A percentile compares a stretch with the other conserved stretches of the same genome.
These are phyloP conservation scores for Syzygium grande DNA, from an alignment of 345 rosid genomes.

Conservation along the genomic window DNA sequence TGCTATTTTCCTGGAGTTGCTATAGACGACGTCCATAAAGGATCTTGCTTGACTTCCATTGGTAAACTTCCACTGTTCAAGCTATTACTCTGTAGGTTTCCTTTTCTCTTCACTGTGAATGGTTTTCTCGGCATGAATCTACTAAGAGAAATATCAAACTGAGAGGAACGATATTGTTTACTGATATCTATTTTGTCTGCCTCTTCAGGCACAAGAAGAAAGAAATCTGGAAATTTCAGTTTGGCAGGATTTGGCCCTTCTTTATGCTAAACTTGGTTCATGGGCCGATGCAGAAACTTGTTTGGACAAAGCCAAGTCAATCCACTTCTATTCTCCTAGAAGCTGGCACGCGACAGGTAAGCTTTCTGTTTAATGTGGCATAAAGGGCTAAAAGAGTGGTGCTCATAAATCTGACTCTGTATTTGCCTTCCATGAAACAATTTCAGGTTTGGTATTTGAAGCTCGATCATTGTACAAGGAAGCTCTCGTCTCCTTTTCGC, in stretches of 20 bases:
- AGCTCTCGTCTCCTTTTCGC: slow-evolving; percentile 60
- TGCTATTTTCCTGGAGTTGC: neutral
- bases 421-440: neutral
- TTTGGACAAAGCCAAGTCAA: slow-evolving; percentile 58
- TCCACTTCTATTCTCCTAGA: slow-evolving; percentile 53
- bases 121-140: neutral
- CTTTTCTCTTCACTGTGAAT: neutral
- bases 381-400: neutral
- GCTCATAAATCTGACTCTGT: neutral
- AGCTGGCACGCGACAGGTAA: slow-evolving; percentile 80
- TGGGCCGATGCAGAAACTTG: slow-evolving; percentile 74
- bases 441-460: slow-evolving; percentile 60
- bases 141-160: neutral
- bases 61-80: neutral
- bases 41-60: neutral
- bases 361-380: neutral
- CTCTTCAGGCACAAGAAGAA: slow-evolving; percentile 32
- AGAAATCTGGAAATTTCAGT: slow-evolving; percentile 52
- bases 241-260: slow-evolving; percentile 79
- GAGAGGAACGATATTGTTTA: neutral
- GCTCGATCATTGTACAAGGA: slow-evolving; percentile 63
- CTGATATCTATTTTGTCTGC: neutral
- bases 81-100: neutral
- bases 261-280: slow-evolving; percentile 56
- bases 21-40: neutral